Base-by-base conservation (phyloP, 352 stramenopile species). In the Phytopythium oedochilum region DNA sequence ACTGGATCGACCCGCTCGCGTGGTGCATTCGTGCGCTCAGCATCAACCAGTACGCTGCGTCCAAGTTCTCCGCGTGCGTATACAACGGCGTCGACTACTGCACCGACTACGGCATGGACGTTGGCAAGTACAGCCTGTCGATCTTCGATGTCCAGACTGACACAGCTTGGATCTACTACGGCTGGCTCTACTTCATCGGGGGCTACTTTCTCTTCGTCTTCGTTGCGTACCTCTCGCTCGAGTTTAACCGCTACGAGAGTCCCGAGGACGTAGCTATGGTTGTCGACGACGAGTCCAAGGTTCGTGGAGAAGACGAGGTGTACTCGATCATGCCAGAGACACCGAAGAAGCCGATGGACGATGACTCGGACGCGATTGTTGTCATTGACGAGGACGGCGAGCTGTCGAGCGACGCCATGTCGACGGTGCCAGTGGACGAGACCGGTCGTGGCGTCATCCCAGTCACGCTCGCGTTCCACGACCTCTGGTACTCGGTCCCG, bases 1-100 rank as follows among this genome's bases (percentile, higher is more conserved):
- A 82, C 63, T 89, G 72, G 71, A 73, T 92, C 32, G 83, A 90
- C 31, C 83, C 83, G 8, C 64, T 92, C 23, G 61, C 70, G 17
- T 92, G 78, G 75, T 77, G 66, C 45, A 80, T 86, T 36, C 78
- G 79, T 11, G 63, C 64, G 11, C 56, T 88, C 12, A 68, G 63
- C 31, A 53, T 88, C 29, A 86, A 86, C 51, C 69, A 90, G 61
- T 90, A 86, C 59, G 54, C 57, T 25, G 59, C 61, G 25, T 50
- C 60, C 15, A 64, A 60, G 32, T 86, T 78, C 59, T 40, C 61
- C n/a, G 63, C 67, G n/a, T 84, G 75, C 31, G 51, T 62, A n/a
- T 87, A 80, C 53, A 59, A 73, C 17, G 63, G 60, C n/a, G 52
- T 81, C 5, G 55, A 86, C 53, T 90, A 87, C 47, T 87, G 68